Percentiles rank a stretch among this genome's conserved stretches.
phyloP scores from a whole-genome alignment of 1,139 yeast species.

The Pichia inconspicua region DNA sequence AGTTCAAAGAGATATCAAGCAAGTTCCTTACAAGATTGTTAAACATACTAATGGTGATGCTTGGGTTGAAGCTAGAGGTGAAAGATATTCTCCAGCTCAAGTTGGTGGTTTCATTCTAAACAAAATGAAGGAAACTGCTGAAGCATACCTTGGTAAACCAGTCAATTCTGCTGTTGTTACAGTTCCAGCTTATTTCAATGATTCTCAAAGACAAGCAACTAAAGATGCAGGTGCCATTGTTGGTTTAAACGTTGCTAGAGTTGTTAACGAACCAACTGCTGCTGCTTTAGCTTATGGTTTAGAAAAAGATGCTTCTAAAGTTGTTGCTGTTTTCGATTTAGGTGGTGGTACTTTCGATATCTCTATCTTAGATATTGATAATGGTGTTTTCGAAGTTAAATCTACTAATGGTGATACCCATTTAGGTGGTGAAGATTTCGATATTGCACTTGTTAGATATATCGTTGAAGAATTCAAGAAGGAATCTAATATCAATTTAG shows the following conservation, averaged over 20 bases:
- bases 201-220: slow-evolving; percentile 97
- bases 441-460: slow-evolving; percentile 76
- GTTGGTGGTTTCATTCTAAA: slow-evolving; percentile 94
- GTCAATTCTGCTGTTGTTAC: slow-evolving; percentile 92
- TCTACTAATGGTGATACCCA: slow-evolving; percentile 88
- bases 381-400: slow-evolving; percentile 83
- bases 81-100: slow-evolving; percentile 91
- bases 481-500: slow-evolving; percentile 83
- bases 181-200: slow-evolving; percentile 97
- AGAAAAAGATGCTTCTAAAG: slow-evolving; percentile 70
- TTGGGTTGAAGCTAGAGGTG: slow-evolving; percentile 96
- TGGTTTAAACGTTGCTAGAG: slow-evolving; percentile 92
- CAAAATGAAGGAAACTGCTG: slow-evolving; percentile 97
- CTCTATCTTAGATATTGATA: slow-evolving; percentile 76
- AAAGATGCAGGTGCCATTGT: slow-evolving; percentile 98
- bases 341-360: slow-evolving; percentile 91
- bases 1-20: slow-evolving; percentile 93
- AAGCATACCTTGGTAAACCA: slow-evolving; percentile 76
- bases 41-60: slow-evolving; percentile 98
- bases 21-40: slow-evolving; percentile 95
- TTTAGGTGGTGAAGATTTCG: slow-evolving; percentile 88
- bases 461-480: slow-evolving; percentile 89
- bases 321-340: slow-evolving; percentile 78
- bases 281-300: slow-evolving; percentile 98
- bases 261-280: slow-evolving; percentile 98